Percentiles rank a stretch among this genome's conserved stretches.
phyloP scores from a whole-genome alignment of 164 flowering plant genomes.

The Paratinospora sagittata region DNA sequence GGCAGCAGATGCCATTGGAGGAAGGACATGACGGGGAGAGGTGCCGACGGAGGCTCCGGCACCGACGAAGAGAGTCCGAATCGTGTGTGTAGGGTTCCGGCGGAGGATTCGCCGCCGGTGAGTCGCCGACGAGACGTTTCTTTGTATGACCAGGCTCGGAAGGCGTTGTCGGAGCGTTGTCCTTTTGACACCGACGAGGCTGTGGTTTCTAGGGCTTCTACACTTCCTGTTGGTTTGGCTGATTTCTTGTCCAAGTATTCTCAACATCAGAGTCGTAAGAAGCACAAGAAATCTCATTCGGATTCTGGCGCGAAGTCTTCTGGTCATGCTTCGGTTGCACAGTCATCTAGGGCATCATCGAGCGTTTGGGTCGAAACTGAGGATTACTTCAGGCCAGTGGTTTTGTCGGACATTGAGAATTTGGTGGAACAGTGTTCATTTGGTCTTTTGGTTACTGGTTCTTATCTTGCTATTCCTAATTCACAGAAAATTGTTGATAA shows the following conservation, averaged over 20 bases:
- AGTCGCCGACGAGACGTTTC: conserved; percentile 22
- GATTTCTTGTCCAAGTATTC: conserved; percentile 38
- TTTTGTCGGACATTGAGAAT: conserved; percentile 49
- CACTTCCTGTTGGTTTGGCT: conserved; percentile 58
- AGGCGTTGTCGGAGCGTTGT: conserved; percentile 55
- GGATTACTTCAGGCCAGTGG: conserved; percentile 66
- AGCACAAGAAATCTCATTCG: conserved; percentile 59
- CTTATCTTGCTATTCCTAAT: conserved; percentile 43
- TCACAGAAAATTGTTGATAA: conserved; percentile 10
- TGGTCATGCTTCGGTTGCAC: conserved; percentile 10
- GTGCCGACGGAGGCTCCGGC: not conserved
- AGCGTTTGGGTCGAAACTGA: conserved; percentile 69
- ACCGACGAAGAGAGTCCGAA: not conserved
- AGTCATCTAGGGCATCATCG: conserved; percentile 13
- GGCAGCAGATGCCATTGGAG: not conserved
- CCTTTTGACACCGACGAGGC: conserved; percentile 69
- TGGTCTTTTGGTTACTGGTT: conserved; percentile 18
- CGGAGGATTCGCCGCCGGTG: not conserved
- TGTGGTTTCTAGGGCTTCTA: conserved; percentile 27
- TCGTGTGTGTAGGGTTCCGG: not conserved
- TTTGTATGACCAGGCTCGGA: conserved; percentile 61
- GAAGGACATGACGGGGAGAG: not conserved
- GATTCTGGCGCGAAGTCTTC: conserved; percentile 38
- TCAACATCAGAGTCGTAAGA: conserved; percentile 32
- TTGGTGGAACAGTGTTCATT: conserved; percentile 26